A percentile compares a stretch with the other conserved stretches of the same genome.
phyloP scores from a whole-genome alignment of 1,284 basidiomycete genomes.

The Gomphus sp. region DNA sequence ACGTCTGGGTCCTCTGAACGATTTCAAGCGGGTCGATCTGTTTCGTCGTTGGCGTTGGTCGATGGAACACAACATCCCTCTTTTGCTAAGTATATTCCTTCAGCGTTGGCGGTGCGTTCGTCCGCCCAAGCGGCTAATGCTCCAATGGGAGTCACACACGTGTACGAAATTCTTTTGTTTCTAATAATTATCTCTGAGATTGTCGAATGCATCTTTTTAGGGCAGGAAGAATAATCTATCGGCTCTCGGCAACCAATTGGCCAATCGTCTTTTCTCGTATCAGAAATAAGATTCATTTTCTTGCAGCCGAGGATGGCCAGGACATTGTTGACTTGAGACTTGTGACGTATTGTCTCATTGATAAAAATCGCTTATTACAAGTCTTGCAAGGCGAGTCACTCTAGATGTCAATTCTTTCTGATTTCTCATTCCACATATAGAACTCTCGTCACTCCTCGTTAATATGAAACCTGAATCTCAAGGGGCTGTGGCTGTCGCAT shows the following conservation, averaged over 20 bases:
- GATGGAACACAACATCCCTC: background rate
- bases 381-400: constrained; percentile 51
- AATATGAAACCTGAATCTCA: constrained; percentile 77
- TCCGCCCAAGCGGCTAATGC: background rate
- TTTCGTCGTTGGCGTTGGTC: background rate
- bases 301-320: constrained; percentile 46
- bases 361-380: constrained; percentile 52
- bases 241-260: constrained; percentile 90
- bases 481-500: constrained; percentile 59
- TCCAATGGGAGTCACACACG: background rate
- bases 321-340: constrained; percentile 71
- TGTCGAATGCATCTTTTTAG: background rate
- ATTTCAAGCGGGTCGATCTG: background rate
- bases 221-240: constrained; percentile 76
- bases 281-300: constrained; percentile 59
- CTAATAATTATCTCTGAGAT: background rate
- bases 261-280: constrained; percentile 67
- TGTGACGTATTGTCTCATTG: constrained; percentile 63
- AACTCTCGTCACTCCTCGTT: constrained; percentile 76
- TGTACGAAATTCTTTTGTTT: background rate
- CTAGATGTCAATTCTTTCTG: constrained; percentile 9
- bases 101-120: constrained; percentile 1
- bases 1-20: background rate
- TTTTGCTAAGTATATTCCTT: constrained; percentile 5
- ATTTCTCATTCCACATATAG: constrained; percentile 26